Conservation (phyloP, 2,329 filamentous ascomycete species). For the Blastomyces percursus region DNA sequence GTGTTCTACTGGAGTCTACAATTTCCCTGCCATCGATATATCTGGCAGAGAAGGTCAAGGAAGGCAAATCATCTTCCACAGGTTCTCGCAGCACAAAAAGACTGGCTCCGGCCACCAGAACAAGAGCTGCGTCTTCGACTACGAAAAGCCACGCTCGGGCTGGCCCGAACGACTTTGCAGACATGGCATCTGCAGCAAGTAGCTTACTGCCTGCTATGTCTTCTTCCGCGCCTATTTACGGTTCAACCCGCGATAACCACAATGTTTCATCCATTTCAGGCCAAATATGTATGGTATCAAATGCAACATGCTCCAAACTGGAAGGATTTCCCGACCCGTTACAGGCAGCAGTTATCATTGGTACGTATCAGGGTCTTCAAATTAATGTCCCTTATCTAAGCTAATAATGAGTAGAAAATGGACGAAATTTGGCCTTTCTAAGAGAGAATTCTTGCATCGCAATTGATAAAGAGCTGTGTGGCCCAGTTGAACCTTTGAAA, state of each 20-base stretch:
- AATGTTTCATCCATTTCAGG: conserved; percentile 30
- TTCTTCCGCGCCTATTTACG: conserved; percentile 23
- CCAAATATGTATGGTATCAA: conserved; percentile 33
- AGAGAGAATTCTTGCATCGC: conserved; percentile 30
- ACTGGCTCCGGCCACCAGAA: conserved; percentile 2
- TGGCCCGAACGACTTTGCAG: conserved; percentile 27
- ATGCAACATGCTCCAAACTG: conserved; percentile 28
- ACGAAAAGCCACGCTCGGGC: conserved; percentile 20
- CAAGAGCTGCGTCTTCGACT: conserved; percentile 21
- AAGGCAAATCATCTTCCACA: conserved; percentile 20
- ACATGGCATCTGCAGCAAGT: conserved; percentile 28
- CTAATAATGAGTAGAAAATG: conserved; percentile 25
- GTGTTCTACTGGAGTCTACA: conserved; percentile 82
- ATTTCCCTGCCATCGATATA: conserved; percentile 69
- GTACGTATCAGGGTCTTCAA: conserved; percentile 17
- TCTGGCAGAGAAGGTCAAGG: conserved; percentile 25
- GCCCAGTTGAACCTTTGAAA: conserved; percentile 35
- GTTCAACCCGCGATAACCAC: conserved; percentile 33
- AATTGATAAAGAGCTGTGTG: conserved; percentile 37
- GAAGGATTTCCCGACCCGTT: conserved; percentile 12
- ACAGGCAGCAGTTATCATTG: conserved; percentile 29
- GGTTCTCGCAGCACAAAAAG: conserved; percentile 15
- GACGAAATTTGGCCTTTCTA: conserved; percentile 32
- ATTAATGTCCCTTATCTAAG: neutral
- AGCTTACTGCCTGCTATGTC: conserved; percentile 26